Evolutionary conservation across 768 basidiomycete genomes (phyloP).

Genomic region (Postia placenta): DNA sequence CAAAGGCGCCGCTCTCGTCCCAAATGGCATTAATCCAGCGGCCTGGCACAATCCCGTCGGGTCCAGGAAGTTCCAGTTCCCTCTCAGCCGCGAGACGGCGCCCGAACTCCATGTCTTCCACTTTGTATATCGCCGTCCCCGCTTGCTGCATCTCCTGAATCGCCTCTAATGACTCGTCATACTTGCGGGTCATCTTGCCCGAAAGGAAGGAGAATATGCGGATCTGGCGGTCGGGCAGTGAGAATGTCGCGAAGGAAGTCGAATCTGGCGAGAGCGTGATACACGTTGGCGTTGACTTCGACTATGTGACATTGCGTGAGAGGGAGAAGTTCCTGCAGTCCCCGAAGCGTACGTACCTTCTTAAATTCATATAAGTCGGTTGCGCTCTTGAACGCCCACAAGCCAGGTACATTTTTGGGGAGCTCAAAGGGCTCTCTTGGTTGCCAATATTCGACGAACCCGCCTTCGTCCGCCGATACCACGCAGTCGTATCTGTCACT

Average conservation of each 20-base stretch:
- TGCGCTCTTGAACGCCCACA: constrained; percentile 88
- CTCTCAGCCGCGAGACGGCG: constrained; percentile 87
- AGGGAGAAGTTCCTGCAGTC: background rate
- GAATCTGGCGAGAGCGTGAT: constrained; percentile 88
- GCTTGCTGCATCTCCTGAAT: constrained; percentile 99
- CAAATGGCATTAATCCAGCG: constrained; percentile 89
- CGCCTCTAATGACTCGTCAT: constrained; percentile 89
- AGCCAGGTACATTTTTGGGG: constrained; percentile 67
- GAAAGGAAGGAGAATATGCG: constrained; percentile 89
- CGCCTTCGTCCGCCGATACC: constrained; percentile 89
- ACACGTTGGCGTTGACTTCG: constrained; percentile 88
- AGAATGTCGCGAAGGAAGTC: constrained; percentile 88
- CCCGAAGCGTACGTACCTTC: constrained; percentile 52
- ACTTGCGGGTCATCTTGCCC: constrained; percentile 87
- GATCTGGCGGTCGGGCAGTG: constrained; percentile 89
- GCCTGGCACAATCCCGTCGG: constrained; percentile 65
- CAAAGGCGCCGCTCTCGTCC: constrained; percentile 96
- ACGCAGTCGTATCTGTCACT: constrained; percentile 87
- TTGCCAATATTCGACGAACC: constrained; percentile 96
- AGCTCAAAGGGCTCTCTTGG: constrained; percentile 83
- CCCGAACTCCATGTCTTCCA: constrained; percentile 99
- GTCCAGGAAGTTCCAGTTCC: constrained; percentile 80
- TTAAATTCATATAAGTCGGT: constrained; percentile 98
- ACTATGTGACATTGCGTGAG: constrained; percentile 36
- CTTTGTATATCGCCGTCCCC: constrained; percentile 83